Conservation (phyloP, 345 rosid species). For the Ceriops decandra region DNA sequence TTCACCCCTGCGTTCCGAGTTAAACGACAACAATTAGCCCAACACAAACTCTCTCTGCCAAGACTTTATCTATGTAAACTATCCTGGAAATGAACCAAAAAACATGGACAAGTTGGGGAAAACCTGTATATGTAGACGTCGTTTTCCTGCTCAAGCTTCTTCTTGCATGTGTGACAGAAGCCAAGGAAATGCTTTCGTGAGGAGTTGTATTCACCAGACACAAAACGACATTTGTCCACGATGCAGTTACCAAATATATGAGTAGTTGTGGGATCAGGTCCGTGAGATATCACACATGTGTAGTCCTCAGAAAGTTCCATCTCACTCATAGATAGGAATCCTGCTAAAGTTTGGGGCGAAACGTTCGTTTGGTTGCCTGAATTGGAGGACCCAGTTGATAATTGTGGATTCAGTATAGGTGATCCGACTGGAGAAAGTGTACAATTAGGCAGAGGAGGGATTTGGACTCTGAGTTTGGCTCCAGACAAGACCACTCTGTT, state of each 20-base stretch:
- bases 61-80: background rate
- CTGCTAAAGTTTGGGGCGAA: slow-evolving; percentile 25
- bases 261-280: slow-evolving; percentile 73
- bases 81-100: background rate
- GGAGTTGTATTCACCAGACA: slow-evolving; percentile 15
- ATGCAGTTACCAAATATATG: slow-evolving; percentile 76
- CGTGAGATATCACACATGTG: slow-evolving; percentile 69
- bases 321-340: slow-evolving; percentile 38
- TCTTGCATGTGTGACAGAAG: slow-evolving; percentile 66
- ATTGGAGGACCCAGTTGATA: slow-evolving; percentile 22
- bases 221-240: slow-evolving; percentile 38
- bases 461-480: slow-evolving; percentile 47
- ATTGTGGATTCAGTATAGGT: slow-evolving; percentile 28
- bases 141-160: slow-evolving; percentile 53
- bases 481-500: slow-evolving; percentile 56
- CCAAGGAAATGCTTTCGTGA: slow-evolving; percentile 42
- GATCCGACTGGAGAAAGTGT: slow-evolving; percentile 20
- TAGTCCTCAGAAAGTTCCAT: slow-evolving; percentile 86
- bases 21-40: background rate
- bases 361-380: slow-evolving; percentile 28
- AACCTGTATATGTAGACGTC: slow-evolving; percentile 85
- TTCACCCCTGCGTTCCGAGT: slow-evolving; percentile 59
- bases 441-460: slow-evolving; percentile 32
- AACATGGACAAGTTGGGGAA: background rate
- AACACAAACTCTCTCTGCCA: background rate